Evolutionary conservation across 2,329 filamentous ascomycete species (phyloP).

Genomic region (Claviceps capensis): DNA sequence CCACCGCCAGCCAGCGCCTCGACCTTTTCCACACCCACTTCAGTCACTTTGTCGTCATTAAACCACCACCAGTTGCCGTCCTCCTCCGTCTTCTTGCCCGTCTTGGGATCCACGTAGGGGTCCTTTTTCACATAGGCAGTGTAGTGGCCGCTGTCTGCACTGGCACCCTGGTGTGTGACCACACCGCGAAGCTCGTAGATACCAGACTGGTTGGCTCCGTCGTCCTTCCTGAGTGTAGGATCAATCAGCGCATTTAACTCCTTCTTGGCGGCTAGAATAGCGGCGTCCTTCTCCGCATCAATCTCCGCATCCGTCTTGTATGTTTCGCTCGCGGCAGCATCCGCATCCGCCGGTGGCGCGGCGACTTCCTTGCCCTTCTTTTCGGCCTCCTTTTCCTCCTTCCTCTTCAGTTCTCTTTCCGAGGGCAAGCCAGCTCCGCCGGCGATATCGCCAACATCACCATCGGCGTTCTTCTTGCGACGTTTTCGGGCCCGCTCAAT

Average conservation of each 20-base stretch:
- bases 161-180: constrained; percentile 91
- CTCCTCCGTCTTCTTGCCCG: constrained; percentile 65
- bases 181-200: constrained; percentile 90
- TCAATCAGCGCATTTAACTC: constrained; percentile 71
- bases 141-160: constrained; percentile 95
- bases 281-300: constrained; percentile 68
- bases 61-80: constrained; percentile 99
- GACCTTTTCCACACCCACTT: constrained; percentile 85
- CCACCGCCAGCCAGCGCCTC: constrained; percentile 80
- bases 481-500: constrained; percentile 84
- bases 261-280: constrained; percentile 70
- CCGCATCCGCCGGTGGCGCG: constrained; percentile 38
- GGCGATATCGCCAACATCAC: constrained; percentile 30
- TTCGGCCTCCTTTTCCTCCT: constrained; percentile 30
- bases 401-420: constrained; percentile 35
- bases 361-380: constrained; percentile 24
- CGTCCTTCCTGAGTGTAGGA: constrained; percentile 59
- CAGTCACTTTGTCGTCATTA: constrained; percentile 93
- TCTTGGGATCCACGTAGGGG: constrained; percentile 55
- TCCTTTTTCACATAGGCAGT: constrained; percentile 96
- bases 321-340: constrained; percentile 60
- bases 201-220: constrained; percentile 81
- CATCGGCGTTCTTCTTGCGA: constrained; percentile 54
- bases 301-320: constrained; percentile 93
- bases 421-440: constrained; percentile 34